Base-by-base conservation (phyloP, 1,139 yeast species). In the Debaryomycetaceae sp. region DNA sequence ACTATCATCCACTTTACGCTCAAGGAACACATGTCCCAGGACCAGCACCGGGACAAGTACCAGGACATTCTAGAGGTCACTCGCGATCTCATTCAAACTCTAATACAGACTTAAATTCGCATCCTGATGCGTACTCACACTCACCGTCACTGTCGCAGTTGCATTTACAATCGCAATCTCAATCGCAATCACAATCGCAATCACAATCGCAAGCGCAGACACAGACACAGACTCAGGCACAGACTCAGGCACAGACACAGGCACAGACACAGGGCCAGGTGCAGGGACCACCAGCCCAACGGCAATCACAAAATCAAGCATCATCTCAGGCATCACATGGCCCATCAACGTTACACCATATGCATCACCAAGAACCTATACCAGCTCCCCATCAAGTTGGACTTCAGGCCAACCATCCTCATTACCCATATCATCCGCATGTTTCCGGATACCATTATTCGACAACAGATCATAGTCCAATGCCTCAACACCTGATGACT, bases 241-340 rank as follows among this genome's bases (percentile, higher is more conserved):
- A n/a, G n/a, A n/a, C n/a, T n/a, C n/a, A 34, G 7, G 23, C 33
- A 14, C 44, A 36, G 24, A 30, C 22, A 7, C 41, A 30, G 27
- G 34, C 31, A 24, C 39, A 36, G 9, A 24, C 36, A 20, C n/a
- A 13, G 31, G 37, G 34, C 24, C 42, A 38, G 24, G 43, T 13
- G 9, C 39, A 34, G 20, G 49, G 43, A n/a, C 47, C 45, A 17
- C 47, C 36, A 20, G 45, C 39, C 20, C 20, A 17, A 17, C 20
- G 20, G 20, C 20, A 17, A 17, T 17, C 20, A 17, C 20, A 17
- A 17, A 2, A 17, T 17, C 20, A 17, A 17, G 20, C 20, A 17
- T 11, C 43, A 34, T 22, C 53, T 36, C 31, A 27, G 31, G 31
- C 11, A 27, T 11, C 31, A 8, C 31, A 27, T 27, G 8, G 11